Conservation (phyloP, 108 stramenopile species). For the Mediolabrus comicus region DNA sequence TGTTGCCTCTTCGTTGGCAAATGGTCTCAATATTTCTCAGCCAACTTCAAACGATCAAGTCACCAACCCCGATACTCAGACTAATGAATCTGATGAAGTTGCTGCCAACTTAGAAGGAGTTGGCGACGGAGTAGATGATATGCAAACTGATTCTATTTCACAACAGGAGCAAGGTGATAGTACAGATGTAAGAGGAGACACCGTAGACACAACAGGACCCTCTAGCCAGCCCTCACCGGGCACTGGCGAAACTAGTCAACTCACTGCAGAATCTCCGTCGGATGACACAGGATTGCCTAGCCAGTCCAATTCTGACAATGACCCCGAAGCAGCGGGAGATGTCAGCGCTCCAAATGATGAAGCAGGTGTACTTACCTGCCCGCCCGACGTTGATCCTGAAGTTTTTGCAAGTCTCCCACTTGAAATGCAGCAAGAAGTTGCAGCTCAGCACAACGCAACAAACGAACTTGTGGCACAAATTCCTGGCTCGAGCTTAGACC, state of each 20-base stretch:
- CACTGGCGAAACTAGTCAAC: not conserved
- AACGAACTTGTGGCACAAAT: conserved; percentile 68
- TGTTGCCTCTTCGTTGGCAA: conserved; percentile 53
- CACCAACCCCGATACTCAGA: not conserved
- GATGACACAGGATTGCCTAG: not conserved
- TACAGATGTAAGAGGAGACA: not conserved
- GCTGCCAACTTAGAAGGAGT: conserved; percentile 4
- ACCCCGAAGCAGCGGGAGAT: not conserved
- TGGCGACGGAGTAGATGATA: not conserved
- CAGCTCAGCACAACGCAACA: conserved; percentile 64
- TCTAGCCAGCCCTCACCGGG: not conserved
- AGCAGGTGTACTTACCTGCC: conserved; percentile 65
- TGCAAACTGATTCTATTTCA: not conserved
- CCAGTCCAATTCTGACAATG: not conserved
- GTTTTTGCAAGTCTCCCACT: conserved; percentile 87
- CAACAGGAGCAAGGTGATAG: not conserved
- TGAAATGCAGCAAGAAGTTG: conserved; percentile 91
- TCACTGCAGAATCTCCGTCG: not conserved
- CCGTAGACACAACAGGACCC: not conserved
- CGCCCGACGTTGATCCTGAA: conserved; percentile 88
- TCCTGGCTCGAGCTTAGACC: conserved; percentile 87
- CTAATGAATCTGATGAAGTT: not conserved
- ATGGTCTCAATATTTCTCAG: conserved; percentile 56
- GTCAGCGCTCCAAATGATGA: not conserved
- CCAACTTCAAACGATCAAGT: conserved; percentile 2